Evolutionary conservation across 352 stramenopile species (phyloP).

Genomic region (Pythium aristosporum): DNA sequence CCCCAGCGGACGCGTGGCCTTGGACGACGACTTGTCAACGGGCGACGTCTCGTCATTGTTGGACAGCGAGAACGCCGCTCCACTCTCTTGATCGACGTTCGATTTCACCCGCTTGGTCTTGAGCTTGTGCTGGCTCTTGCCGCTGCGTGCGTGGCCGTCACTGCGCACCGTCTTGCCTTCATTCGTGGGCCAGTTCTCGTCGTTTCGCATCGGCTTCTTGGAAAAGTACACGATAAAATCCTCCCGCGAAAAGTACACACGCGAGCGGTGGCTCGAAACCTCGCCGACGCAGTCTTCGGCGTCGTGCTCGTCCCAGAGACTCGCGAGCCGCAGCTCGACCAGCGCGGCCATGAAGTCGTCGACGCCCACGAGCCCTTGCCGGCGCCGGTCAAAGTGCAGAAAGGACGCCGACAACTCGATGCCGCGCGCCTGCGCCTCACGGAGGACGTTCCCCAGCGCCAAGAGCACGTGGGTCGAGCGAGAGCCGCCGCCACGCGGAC

Average conservation of each 20-base stretch:
- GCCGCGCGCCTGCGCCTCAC: slow-evolving; percentile 45
- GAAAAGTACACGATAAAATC: slow-evolving; percentile 57
- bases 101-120: background rate
- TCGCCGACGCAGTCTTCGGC: slow-evolving; percentile 41
- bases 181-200: slow-evolving; percentile 18
- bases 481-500: background rate
- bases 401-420: slow-evolving; percentile 54
- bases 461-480: slow-evolving; percentile 19
- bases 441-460: slow-evolving; percentile 47
- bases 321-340: slow-evolving; percentile 37
- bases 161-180: background rate
- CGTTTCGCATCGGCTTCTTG: background rate
- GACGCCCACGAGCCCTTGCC: slow-evolving; percentile 43
- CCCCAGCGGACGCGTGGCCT: slow-evolving; percentile 26
- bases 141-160: background rate
- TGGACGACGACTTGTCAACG: slow-evolving; percentile 20
- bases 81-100: background rate
- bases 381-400: slow-evolving; percentile 52
- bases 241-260: slow-evolving; percentile 48
- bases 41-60: slow-evolving; percentile 24
- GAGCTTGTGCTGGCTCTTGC: background rate
- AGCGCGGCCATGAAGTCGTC: slow-evolving; percentile 56
- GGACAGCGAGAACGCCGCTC: slow-evolving; percentile 17
- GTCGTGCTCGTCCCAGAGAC: slow-evolving; percentile 44
- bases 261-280: slow-evolving; percentile 40